Base-by-base conservation (phyloP, 257 asterid species). In the Cinchona pubescens region DNA sequence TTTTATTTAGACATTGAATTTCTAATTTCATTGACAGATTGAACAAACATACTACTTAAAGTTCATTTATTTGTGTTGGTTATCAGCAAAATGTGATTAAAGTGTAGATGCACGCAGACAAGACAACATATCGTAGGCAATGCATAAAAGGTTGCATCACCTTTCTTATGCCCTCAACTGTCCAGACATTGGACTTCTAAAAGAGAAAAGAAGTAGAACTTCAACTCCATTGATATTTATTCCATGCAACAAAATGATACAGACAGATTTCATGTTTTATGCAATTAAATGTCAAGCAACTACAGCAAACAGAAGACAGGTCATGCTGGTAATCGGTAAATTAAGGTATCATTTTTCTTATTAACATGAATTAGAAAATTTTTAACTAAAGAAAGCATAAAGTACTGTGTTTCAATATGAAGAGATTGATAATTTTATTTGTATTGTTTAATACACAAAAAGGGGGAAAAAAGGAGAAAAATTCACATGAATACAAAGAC, bases 201-300 rank as follows among this genome's bases (percentile, higher is more conserved):
- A 62, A 21, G 46, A 60, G 71, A 74, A 42, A 27, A 45, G 32
- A 43, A 18, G 45, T 9, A 58, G 48, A 23, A 53, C 34, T 59
- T 72, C 25, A 14, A 45, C 19, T 19, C 5, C 19, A 32, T 32
- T n/a, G 72, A 43, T 45, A 37, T 60, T 23, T 61, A 11, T 40
- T 71, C 35, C 13, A 35, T 69, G 67, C 77, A 73, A 19, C 46
- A 7, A 72, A 53, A 40, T 53, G 21, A 25, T 25, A 43, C 13
- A 15, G 25, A n/a, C 23, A 16, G 35, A 27, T 11, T 69, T 46
- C n/a, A n/a, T n/a, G n/a, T n/a, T n/a, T n/a, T 49, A 19, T 72
- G 76, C 66, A 71, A 55, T 29, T 72, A 38, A n/a, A 40, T 58
- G 51, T 6, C 18, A 45, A 62, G 71, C 27, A 73, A 19, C 45